Conservation (phyloP, 352 stramenopile genomes). For the Phytophthora litchii region DNA sequence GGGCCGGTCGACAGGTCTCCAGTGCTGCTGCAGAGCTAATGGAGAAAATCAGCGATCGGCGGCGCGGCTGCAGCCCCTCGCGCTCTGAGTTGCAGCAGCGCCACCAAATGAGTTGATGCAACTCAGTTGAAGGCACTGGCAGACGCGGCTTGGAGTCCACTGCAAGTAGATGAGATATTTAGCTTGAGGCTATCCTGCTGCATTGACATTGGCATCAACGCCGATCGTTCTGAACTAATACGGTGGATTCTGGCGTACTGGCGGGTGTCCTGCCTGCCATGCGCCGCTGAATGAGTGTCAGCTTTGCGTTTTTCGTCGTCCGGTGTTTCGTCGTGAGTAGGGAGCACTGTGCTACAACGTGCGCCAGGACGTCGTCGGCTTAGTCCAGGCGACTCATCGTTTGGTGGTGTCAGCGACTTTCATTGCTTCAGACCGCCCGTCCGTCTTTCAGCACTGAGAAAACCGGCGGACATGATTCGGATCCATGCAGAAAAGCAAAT, state of each 20-base stretch:
- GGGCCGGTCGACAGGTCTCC: conserved; percentile 12
- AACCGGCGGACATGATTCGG: conserved; percentile 8
- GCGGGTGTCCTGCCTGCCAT: not conserved
- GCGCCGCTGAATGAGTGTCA: not conserved
- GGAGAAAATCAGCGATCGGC: conserved; percentile 23
- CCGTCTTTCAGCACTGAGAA: conserved; percentile 6
- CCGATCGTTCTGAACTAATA: conserved; percentile 13
- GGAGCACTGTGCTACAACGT: conserved; percentile 9
- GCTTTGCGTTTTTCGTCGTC: conserved; percentile 13
- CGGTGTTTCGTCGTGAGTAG: conserved; percentile 14
- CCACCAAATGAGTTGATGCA: conserved; percentile 5
- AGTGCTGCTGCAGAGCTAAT: not conserved
- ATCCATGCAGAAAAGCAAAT: conserved; percentile 16
- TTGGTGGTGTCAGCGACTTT: not conserved
- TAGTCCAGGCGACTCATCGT: not conserved
- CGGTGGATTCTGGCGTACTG: conserved; percentile 31
- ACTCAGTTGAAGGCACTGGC: conserved; percentile 3
- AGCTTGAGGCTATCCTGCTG: conserved; percentile 12
- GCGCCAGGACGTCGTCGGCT: conserved; percentile 22
- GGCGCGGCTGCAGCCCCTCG: not conserved
- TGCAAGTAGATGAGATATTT: conserved; percentile 23
- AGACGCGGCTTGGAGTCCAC: conserved; percentile 8
- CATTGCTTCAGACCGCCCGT: not conserved
- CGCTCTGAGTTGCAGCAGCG: conserved; percentile 21
- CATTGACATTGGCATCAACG: conserved; percentile 7